Conservation (phyloP, 2,329 filamentous ascomycete genomes). For the Gaeumannomyces tritici region DNA sequence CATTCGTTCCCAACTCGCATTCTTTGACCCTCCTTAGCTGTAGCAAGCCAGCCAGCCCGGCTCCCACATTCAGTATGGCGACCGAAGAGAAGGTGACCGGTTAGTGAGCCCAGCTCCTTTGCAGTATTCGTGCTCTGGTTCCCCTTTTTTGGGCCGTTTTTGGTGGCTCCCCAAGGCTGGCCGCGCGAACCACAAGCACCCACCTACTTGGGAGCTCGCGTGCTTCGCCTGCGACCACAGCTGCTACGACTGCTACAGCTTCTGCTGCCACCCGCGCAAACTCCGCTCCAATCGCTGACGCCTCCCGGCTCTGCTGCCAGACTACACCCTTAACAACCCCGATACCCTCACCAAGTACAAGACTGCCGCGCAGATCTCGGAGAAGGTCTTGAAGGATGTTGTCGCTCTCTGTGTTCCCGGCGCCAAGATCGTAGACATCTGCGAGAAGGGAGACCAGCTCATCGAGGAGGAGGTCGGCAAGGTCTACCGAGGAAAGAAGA, state of each 20-base stretch:
- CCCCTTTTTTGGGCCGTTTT: neutral
- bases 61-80: conserved; percentile 10
- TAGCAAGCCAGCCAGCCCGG: neutral
- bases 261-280: neutral
- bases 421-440: conserved; percentile 87
- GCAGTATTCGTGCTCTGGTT: neutral
- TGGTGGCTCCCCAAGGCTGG: conserved; percentile 10
- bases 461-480: conserved; percentile 88
- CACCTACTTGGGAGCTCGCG: conserved; percentile 5
- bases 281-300: neutral
- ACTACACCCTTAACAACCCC: conserved; percentile 83
- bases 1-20: neutral
- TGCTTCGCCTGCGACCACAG: neutral
- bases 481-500: conserved; percentile 98
- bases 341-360: conserved; percentile 99
- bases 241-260: too few relatives aligned
- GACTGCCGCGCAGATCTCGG: conserved; percentile 87
- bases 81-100: conserved; percentile 34
- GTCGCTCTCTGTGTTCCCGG: conserved; percentile 65
- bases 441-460: conserved; percentile 90
- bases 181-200: conserved; percentile 8
- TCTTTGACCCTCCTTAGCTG: neutral
- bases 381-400: conserved; percentile 89
- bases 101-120: conserved; percentile 17
- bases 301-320: conserved; percentile 30